phyloP scores from a whole-genome alignment of 2,329 filamentous ascomycete genomes.

The Calonectria leucothoes region DNA sequence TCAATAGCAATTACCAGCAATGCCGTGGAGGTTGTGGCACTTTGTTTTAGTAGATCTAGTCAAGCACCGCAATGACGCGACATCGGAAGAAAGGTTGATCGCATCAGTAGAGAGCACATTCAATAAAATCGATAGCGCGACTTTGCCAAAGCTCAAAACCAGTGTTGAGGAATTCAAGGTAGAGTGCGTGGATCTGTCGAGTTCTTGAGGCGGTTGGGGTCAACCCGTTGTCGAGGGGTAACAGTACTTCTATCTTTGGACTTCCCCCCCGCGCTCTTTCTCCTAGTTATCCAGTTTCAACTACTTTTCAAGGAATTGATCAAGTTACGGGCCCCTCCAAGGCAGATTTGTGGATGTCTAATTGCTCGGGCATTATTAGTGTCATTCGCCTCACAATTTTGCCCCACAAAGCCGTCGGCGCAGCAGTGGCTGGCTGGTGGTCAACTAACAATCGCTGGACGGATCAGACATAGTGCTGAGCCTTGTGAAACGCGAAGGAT shows the following conservation, averaged over 20 bases:
- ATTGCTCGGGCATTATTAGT: neutral
- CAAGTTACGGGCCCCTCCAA: neutral
- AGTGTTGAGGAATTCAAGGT: neutral
- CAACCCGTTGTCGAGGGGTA: neutral
- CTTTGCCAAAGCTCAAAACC: too few relatives aligned
- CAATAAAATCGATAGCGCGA: too few relatives aligned
- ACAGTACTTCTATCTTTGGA: neutral
- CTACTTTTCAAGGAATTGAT: neutral
- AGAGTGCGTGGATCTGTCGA: neutral
- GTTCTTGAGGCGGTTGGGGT: neutral
- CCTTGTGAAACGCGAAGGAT: neutral
- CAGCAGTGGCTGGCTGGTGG: neutral
- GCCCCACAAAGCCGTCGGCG: neutral
- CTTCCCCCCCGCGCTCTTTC: neutral
- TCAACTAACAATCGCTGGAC: neutral
- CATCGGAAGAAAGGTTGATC: too few relatives aligned
- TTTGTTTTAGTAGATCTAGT: neutral
- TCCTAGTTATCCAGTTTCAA: neutral
- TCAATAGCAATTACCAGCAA: too few relatives aligned
- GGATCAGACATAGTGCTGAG: neutral
- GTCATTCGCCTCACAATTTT: neutral
- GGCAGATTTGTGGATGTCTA: too few relatives aligned
- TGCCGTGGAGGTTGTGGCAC: too few relatives aligned
- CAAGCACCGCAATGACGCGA: neutral
- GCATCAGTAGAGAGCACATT: too few relatives aligned